Base-by-base conservation (phyloP, 331 rosid genomes). In the Pyrus hybrid region DNA sequence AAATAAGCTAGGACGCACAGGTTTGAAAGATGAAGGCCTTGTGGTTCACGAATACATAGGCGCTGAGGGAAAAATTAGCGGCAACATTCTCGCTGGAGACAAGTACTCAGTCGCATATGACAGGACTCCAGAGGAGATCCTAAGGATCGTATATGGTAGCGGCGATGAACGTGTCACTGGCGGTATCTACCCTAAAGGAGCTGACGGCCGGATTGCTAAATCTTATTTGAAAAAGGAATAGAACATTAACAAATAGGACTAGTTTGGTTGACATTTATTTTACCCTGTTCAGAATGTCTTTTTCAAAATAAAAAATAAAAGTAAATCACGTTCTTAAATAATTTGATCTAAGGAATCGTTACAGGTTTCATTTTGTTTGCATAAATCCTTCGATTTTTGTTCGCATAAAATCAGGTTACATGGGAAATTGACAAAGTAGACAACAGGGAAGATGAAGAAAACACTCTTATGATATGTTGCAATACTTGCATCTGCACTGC, bases 1-100 rank as follows among this genome's bases (percentile, higher is more conserved):
- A 73, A 78, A 91, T 57, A 80, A 13, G 73, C 76, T 93, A 6
- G 96, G 97, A 23, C 35, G 26, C 0, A 69, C 3, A 6, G 96
- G 94, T 17, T 4, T 79, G 76, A 93, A 91, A 81, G 98, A 91
- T 53, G 97, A 90, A 64, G 98, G 96, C 70, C 84, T 91, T 49
- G 53, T 80, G 67, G 96, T 91, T 8, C 80, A 87, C 2, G 61
- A 0, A 7, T 2, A 0, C 0, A 0, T 4, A 67, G 96, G 93
- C 26, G 85, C 91, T 2, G 91, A 88, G 78, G 85, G 89, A 2
- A 73, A 23, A 68, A 58, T 70, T 4, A 1, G 2, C 2, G 97
- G 97, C 0, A 92, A 90, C 35, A 77, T 94, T 73, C 91, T 94
- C 13, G 83, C 87, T 0, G 90, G 86, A 45, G 84, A 94, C 72